Base-by-base conservation (phyloP, 352 stramenopile species). In the Globisporangium perplexum region DNA sequence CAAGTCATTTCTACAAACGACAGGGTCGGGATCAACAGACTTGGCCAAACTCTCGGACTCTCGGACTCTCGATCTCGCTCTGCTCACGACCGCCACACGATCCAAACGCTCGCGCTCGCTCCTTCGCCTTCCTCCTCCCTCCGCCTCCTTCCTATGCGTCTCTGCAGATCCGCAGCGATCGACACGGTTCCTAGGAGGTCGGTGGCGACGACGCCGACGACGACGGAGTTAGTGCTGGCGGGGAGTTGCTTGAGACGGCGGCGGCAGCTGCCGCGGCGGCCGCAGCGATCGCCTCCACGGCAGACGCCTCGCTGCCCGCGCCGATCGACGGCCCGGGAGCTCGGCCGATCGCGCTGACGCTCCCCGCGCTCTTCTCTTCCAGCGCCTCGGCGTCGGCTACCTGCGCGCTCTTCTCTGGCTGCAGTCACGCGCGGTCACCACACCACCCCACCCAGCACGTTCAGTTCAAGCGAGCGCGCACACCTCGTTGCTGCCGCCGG, bases 321-420 rank as follows among this genome's bases (percentile, higher is more conserved):
- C 39, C 20, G 39, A 45, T 12, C 17, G 39, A 45, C 11, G 39
- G 11, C 7, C 7, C 17, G 20, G 39, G n/a, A 7, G 22, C 10
- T 18, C 23, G 49, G 15, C 8, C 14, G 31, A 42, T 45, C 39
- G 39, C 18, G 31, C 8, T 46, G 22, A 33, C 22, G 17, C 18
- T 33, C 23, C 26, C 33, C 3, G 43, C 42, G 31, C 31, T 51
- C 31, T 58, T 58, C 22, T 58, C 52, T 58, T 58, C 52, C 23
- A 58, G 22, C 44, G 52, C 26, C 17, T 58, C 52, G 14, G 30
- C 7, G 20, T 58, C 52, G 10, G 20, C 15, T 11, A 22, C 23
- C 39, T 45, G 7, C 30, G 33, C 22, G 11, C 22, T 36, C 22
- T 42, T 50, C 24, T 58, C 36, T n/a, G 52, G 33, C 28, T 3